phyloP scores from a whole-genome alignment of 2,329 filamentous ascomycete genomes.

The Cylindrodendrum hubeiense region DNA sequence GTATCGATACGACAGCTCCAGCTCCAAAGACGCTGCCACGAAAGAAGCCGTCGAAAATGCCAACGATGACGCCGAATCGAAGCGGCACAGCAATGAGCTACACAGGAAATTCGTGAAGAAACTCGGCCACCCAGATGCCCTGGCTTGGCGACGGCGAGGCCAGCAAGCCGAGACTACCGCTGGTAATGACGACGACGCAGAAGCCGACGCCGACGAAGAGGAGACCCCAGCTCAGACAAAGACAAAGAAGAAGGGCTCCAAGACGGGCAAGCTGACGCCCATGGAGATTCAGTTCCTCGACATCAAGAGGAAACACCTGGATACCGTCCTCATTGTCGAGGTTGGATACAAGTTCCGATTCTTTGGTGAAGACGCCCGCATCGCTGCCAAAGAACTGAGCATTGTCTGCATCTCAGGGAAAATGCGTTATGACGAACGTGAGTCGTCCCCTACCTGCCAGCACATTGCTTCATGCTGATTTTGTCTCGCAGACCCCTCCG shows the following conservation, averaged over 20 bases:
- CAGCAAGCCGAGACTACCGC: constrained; percentile 65
- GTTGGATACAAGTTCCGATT: constrained; percentile 99
- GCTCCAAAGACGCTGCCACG: constrained; percentile 48
- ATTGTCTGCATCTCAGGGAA: constrained; percentile 98
- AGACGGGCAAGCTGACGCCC: constrained; percentile 85
- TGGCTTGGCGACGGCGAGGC: constrained; percentile 73
- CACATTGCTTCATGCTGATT: constrained; percentile 1
- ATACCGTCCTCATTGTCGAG: constrained; percentile 91
- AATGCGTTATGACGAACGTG: constrained; percentile 90
- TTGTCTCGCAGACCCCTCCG: constrained; percentile 75
- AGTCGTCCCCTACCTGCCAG: constrained; percentile 36
- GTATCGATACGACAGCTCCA: constrained; percentile 63
- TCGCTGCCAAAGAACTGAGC: constrained; percentile 88
- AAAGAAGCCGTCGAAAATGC: constrained; percentile 52
- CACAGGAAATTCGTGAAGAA: constrained; percentile 92
- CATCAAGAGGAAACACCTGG: constrained; percentile 91
- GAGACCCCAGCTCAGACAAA: constrained; percentile 62
- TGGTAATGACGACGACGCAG: constrained; percentile 68
- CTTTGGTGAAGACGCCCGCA: constrained; percentile 93
- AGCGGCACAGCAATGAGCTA: constrained; percentile 75
- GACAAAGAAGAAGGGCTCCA: constrained; percentile 76
- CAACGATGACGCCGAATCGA: constrained; percentile 64
- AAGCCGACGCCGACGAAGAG: constrained; percentile 68
- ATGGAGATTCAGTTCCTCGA: constrained; percentile 95
- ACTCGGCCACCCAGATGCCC: constrained; percentile 86